Percentiles rank a stretch among this genome's conserved stretches.
Evolutionary conservation across 1,284 basidiomycete genomes (phyloP).

Genomic region (Cutaneotrichosporon spelunceum): DNA sequence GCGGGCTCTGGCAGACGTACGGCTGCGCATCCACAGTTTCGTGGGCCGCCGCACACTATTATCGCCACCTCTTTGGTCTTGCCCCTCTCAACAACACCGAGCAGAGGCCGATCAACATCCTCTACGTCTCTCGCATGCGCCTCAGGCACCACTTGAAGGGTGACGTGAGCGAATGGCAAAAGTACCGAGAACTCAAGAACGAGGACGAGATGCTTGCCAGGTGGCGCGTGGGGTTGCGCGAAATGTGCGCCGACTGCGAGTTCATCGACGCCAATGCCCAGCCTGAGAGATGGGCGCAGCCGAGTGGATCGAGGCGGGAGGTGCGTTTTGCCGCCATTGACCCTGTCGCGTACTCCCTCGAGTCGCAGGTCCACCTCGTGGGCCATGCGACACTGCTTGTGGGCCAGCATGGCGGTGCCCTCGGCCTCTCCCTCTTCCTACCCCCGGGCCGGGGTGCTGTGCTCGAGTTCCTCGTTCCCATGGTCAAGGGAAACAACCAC

Average conservation of each 20-base stretch:
- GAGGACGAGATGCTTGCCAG: conserved; percentile 34
- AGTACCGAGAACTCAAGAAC: conserved; percentile 40
- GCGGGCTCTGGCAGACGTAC: conserved; percentile 31
- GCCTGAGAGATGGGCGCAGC: conserved; percentile 34
- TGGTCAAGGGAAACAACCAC: conserved; percentile 36
- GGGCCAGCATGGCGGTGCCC: conserved; percentile 43
- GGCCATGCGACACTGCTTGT: conserved; percentile 41
- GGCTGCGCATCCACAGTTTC: conserved; percentile 42
- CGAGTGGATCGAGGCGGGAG: conserved; percentile 8
- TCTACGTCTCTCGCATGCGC: conserved; percentile 43
- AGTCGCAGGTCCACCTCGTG: conserved; percentile 43
- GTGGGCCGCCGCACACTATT: conserved; percentile 47
- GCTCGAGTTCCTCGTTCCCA: conserved; percentile 40
- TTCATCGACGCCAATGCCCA: conserved; percentile 34
- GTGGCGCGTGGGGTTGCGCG: conserved; percentile 25
- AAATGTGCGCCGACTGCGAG: conserved; percentile 30
- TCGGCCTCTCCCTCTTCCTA: conserved; percentile 45
- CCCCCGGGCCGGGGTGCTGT: conserved; percentile 36
- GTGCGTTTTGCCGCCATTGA: conserved; percentile 40
- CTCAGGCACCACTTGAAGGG: conserved; percentile 32
- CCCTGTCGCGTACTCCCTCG: conserved; percentile 41
- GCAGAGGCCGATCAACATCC: conserved; percentile 37
- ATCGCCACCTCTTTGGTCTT: conserved; percentile 43
- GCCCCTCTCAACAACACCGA: neutral
- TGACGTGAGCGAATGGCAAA: conserved; percentile 42